Conservation (phyloP, 1,139 yeast species). For the Tardiomyces depauwii region DNA sequence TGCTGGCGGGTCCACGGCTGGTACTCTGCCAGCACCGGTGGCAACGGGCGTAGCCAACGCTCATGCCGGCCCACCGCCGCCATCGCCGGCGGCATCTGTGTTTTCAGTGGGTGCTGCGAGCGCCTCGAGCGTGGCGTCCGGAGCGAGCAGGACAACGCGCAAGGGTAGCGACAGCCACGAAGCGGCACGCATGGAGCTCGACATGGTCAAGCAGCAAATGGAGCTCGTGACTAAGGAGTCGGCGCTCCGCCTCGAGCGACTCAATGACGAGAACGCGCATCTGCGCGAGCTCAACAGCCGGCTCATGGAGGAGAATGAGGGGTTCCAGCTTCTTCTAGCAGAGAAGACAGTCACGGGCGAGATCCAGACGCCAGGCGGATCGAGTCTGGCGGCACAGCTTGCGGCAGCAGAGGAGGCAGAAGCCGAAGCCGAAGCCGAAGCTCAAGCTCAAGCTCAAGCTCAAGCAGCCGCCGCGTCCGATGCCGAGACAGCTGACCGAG, state of each 20-base stretch:
- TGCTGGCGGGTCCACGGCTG: conserved; percentile 1
- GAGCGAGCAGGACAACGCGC: not conserved
- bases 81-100: not conserved
- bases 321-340: conserved; percentile 24
- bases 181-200: conserved; percentile 9
- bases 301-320: conserved; percentile 25
- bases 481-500: not conserved
- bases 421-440: not conserved
- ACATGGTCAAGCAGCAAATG: conserved; percentile 18
- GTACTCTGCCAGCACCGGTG: not conserved
- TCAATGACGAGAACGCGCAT: conserved; percentile 20
- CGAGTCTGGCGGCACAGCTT: conserved; percentile 17
- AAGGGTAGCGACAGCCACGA: not conserved
- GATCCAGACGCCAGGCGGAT: conserved; percentile 11
- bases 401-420: conserved; percentile 3
- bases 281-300: conserved; percentile 17
- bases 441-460: conserved; percentile 1
- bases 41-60: conserved; percentile 2
- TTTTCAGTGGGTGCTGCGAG: not conserved
- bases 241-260: conserved; percentile 16
- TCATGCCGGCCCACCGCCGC: conserved; percentile 3
- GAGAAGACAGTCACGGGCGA: conserved; percentile 22
- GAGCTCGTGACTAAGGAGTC: conserved; percentile 23
- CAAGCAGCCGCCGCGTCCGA: not conserved
- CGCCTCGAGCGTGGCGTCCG: not conserved